Percentiles rank a stretch among this genome's conserved stretches.
phyloP scores from a whole-genome alignment of 108 stramenopile species.

The Seminavis robusta region DNA sequence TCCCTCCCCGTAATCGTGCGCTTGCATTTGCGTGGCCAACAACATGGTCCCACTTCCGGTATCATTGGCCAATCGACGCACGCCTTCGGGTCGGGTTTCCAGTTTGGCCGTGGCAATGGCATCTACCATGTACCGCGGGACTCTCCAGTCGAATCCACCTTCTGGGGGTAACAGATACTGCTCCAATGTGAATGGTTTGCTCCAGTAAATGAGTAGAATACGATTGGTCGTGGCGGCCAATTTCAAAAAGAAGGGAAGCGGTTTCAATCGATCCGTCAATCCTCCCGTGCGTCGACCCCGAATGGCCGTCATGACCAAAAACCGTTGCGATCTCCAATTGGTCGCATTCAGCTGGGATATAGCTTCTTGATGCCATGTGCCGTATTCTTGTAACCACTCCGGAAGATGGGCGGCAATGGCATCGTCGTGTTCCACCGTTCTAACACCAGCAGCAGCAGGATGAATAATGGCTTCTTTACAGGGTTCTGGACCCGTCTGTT shows the following conservation, averaged over 20 bases:
- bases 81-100: background rate
- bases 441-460: too few relatives aligned
- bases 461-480: too few relatives aligned
- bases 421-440: too few relatives aligned
- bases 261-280: slow-evolving; percentile 41
- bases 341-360: background rate
- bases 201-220: slow-evolving; percentile 43
- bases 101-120: background rate
- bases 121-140: slow-evolving; percentile 20
- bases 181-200: slow-evolving; percentile 36
- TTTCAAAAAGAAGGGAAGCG: slow-evolving; percentile 32
- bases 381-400: too few relatives aligned
- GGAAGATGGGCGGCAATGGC: too few relatives aligned
- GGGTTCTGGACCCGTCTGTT: too few relatives aligned
- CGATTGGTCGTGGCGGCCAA: slow-evolving; percentile 32
- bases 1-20: slow-evolving; percentile 1
- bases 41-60: too few relatives aligned
- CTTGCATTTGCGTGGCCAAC: slow-evolving; percentile 3
- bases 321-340: slow-evolving; percentile 22
- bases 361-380: too few relatives aligned
- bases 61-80: too few relatives aligned
- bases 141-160: slow-evolving; percentile 45
- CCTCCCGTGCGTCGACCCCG: slow-evolving; percentile 31
- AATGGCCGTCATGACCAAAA: slow-evolving; percentile 32
- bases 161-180: slow-evolving; percentile 41